Evolutionary conservation across 352 stramenopile genomes (phyloP).

Genomic region (Phytopythium litorale): DNA sequence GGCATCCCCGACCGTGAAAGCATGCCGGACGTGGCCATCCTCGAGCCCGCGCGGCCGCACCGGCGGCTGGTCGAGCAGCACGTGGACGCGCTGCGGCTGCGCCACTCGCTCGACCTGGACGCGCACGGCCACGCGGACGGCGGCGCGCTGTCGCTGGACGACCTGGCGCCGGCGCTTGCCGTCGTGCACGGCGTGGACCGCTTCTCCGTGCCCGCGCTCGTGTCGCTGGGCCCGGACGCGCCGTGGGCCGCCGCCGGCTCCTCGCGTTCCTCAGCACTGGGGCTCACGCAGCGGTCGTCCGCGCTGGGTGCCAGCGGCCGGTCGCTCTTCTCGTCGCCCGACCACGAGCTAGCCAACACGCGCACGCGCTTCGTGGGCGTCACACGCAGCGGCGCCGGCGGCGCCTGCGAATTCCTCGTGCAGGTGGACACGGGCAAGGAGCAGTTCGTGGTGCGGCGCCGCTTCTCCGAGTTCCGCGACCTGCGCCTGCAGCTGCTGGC

Average conservation of each 20-base stretch:
- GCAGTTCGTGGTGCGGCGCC: constrained; percentile 54
- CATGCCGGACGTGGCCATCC: neutral
- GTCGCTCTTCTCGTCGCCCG: constrained; percentile 12
- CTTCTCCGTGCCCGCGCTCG: neutral
- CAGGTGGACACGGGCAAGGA: constrained; percentile 51
- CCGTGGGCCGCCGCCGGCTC: neutral
- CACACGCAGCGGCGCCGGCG: constrained; percentile 14
- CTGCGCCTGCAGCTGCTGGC: constrained; percentile 46
- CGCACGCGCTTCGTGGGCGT: constrained; percentile 45
- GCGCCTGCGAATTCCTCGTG: constrained; percentile 52
- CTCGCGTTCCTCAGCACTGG: constrained; percentile 3
- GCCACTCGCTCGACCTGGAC: constrained; percentile 3
- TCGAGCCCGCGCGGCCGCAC: neutral
- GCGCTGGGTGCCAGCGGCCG: constrained; percentile 9
- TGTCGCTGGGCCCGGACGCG: neutral
- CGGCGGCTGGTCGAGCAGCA: constrained; percentile 2
- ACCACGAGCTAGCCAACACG: constrained; percentile 33
- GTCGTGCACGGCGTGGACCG: constrained; percentile 5
- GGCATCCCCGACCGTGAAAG: neutral
- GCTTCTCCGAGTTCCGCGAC: constrained; percentile 69
- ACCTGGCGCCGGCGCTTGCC: neutral
- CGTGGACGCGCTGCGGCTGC: neutral
- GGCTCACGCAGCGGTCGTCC: no score
- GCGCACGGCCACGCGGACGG: neutral
- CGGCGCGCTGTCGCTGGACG: constrained; percentile 2